Evolutionary conservation across 2,329 filamentous ascomycete genomes (phyloP), one percentile per base, ranked within the genome.

Genomic region (Penicillium griseofulvum): DNA sequence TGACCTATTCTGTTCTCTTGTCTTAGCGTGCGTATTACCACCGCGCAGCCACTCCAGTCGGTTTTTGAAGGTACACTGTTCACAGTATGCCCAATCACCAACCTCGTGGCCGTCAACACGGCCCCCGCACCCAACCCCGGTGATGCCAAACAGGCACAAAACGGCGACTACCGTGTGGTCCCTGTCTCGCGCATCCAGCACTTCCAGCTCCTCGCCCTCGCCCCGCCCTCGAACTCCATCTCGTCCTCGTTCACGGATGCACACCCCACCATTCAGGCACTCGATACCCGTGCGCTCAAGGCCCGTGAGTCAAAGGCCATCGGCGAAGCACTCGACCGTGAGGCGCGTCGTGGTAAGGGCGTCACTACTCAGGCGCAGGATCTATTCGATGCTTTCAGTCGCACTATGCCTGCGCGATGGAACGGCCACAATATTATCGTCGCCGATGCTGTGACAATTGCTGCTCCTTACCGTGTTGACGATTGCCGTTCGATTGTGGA

Each of bases 361-460:
- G 84, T 87, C 8, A 82, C 77, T 36, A 78, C 75, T 36, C 83
- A 86, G 59, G 84, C 80, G 26, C 85, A 87, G 70, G 83, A 85
- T 51, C 74, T 87, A 16, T 87, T 84, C 63, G 83, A 87, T 73
- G 78, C 80, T 11, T 78, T 87, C 51, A 80, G 78, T 57, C 79
- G 82, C 63, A 83, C 83, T 70, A 85, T 83, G 66, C 83, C 83
- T 10, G 79, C 81, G 28, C 78, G 82, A 56, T 87, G 84, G 84
- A 78, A 83, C 61, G 81, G 80, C 17, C 74, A 76, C 33, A 77
- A 77, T 48, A 87, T 87, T 59, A 76, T 87, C 51, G 81, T 86
- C 45, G 82, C 81, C 49, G 83, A 87, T 62, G 78, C 80, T 4
- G 83, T 86, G 51, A 74, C 83, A 52, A 81, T 87, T 55, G 71